Percentiles rank a stretch among this genome's conserved stretches.
phyloP scores from a whole-genome alignment of 352 stramenopile species.

The Phytophthora sp. region DNA sequence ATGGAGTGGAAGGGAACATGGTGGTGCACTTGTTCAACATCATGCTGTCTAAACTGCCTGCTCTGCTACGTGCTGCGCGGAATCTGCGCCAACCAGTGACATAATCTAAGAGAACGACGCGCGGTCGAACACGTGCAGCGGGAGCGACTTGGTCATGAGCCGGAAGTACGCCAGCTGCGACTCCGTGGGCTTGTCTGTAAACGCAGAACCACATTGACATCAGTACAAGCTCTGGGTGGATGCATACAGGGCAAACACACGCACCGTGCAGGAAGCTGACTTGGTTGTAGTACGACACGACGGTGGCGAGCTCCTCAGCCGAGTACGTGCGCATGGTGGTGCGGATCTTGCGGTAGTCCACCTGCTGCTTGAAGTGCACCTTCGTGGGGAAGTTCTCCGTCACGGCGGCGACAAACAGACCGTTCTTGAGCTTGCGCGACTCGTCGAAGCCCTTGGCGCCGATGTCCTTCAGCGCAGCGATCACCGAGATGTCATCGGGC shows the following conservation, averaged over 20 bases:
- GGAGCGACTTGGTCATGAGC: constrained; percentile 87
- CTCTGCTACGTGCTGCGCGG: constrained; percentile 14
- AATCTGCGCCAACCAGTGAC: background rate
- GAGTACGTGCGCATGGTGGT: constrained; percentile 82
- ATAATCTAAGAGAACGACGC: constrained; percentile 80
- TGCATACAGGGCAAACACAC: constrained; percentile 5
- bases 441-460: constrained; percentile 61
- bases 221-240: background rate
- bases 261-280: constrained; percentile 74
- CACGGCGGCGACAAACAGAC: constrained; percentile 79
- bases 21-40: constrained; percentile 8
- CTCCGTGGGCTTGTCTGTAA: constrained; percentile 70
- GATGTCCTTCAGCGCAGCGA: constrained; percentile 79
- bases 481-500: constrained; percentile 81
- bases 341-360: constrained; percentile 80
- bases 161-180: constrained; percentile 83
- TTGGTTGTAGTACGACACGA: constrained; percentile 89
- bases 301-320: constrained; percentile 71
- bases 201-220: constrained; percentile 5
- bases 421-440: constrained; percentile 76
- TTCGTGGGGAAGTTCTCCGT: constrained; percentile 87
- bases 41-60: constrained; percentile 8
- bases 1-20: constrained; percentile 11
- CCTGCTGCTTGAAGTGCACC: constrained; percentile 81
- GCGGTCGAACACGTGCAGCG: constrained; percentile 81